Evolutionary conservation across 2,329 filamentous ascomycete genomes (phyloP), one percentile per base, ranked within the genome.

Genomic region (Penicillium sp.): DNA sequence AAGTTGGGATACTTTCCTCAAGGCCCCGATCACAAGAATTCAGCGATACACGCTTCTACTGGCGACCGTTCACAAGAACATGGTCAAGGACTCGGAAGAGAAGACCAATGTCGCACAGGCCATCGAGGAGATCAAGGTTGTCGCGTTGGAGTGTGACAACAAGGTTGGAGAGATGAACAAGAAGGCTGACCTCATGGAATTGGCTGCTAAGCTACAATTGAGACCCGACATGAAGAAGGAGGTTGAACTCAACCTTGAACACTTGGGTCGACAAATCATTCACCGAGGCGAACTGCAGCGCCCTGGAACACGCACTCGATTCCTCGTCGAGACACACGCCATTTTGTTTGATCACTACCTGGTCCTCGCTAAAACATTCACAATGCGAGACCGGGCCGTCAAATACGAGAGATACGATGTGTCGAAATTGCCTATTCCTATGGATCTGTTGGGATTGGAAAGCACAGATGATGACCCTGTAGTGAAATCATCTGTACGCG

Each of bases 311-410:
- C 95, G 90, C 71, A 90, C 88, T 42, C 87, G 92, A 53, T 94
- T 97, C 69, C 96, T 93, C 88, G 86, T 97, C 7, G 94, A 99
- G 67, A 95, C 91, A 0, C 92, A 97, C 70, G 92, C 91, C 2
- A 83, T 99, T 43, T 82, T 99, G 0, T 97, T 99, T 68, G 95
- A 99, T 67, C 92, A 99, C 74, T 99, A 97, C 72, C 82, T 99
- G 36, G 92, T 99, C 32, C 78, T 99, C 43, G 90, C 94, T 38
- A 99, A 99, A 78, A 81, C 80, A 5, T 82, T 91, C 7, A 81
- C 87, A 3, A 80, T 83, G 10, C 80, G 86, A 43, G 91, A 92
- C 66, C 85, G 84, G 45, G 84, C 83, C n/a, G 83, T 88, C 50
- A 94, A 89, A 75, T 91, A 90, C 65, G 86, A 89, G 66, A 81